Conservation (phyloP, 2,329 filamentous ascomycete genomes). For the Orbilia blumenaviensis region DNA sequence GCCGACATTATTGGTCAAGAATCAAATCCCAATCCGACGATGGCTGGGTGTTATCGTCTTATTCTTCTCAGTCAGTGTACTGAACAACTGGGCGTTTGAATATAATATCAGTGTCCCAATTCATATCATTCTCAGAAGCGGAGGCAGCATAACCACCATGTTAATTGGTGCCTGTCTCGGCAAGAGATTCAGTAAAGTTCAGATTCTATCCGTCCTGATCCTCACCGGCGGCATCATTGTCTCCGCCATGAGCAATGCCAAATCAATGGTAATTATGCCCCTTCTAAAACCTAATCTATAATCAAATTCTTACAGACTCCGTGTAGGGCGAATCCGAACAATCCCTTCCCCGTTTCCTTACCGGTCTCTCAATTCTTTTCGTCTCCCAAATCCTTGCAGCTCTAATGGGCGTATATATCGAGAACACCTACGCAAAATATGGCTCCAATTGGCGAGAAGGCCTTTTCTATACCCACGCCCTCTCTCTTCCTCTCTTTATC, state of each 20-base stretch:
- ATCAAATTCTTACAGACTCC: neutral
- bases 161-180: conserved; percentile 85
- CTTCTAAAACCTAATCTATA: conserved; percentile 18
- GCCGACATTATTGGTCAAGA: conserved; percentile 75
- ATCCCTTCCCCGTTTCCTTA: conserved; percentile 66
- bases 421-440: conserved; percentile 85
- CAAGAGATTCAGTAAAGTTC: conserved; percentile 78
- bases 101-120: conserved; percentile 96
- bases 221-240: conserved; percentile 86
- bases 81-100: conserved; percentile 98
- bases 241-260: conserved; percentile 88
- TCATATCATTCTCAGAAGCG: conserved; percentile 94
- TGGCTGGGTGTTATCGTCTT: conserved; percentile 90
- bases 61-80: conserved; percentile 91
- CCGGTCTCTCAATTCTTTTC: conserved; percentile 82
- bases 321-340: conserved; percentile 57
- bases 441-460: conserved; percentile 95
- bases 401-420: conserved; percentile 93
- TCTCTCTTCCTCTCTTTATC: conserved; percentile 79
- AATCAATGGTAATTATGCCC: conserved; percentile 73
- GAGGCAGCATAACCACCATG: conserved; percentile 96
- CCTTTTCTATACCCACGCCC: conserved; percentile 86
- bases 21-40: conserved; percentile 81
- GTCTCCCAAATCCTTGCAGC: conserved; percentile 89
- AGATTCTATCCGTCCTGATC: conserved; percentile 81